Percentiles rank a stretch among this genome's conserved stretches.
These are phyloP conservation scores for Alisma plantagoaquatica DNA, from an alignment of 106 monocot genomes.

Conservation along the genomic window DNA sequence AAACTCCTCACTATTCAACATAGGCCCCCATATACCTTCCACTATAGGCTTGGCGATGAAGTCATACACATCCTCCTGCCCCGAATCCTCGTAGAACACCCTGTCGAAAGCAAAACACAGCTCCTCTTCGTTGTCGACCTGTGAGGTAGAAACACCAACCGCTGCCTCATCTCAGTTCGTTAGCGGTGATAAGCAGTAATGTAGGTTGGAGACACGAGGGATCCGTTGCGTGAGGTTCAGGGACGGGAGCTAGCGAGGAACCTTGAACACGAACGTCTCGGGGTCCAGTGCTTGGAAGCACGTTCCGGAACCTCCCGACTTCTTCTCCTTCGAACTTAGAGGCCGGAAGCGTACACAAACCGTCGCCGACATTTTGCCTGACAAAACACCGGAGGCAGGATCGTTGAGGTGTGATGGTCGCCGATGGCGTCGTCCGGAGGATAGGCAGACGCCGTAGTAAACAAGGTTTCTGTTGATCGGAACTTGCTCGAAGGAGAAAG, in stretches of 20 bases:
- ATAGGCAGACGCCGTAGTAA: too few species aligned
- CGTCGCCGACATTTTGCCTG: too few species aligned
- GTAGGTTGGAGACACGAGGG: not conserved
- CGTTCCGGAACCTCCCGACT: conserved; percentile 9
- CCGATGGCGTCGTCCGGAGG: too few species aligned
- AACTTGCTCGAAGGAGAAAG: too few species aligned
- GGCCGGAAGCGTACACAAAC: conserved; percentile 68
- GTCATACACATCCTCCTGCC: conserved; percentile 55
- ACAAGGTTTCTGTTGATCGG: too few species aligned
- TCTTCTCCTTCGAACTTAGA: conserved; percentile 31
- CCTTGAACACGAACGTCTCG: conserved; percentile 57
- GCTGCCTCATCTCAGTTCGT: not conserved
- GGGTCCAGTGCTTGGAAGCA: conserved; percentile 28
- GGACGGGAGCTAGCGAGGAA: not conserved
- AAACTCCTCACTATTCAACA: not conserved
- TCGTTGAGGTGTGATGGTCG: too few species aligned
- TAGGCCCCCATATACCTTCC: conserved; percentile 48
- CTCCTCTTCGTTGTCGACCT: conserved; percentile 85
- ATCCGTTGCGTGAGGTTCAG: not conserved
- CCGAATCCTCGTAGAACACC: conserved; percentile 65
- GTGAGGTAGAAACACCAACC: not conserved
- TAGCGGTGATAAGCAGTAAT: too few species aligned
- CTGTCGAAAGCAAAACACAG: conserved; percentile 55
- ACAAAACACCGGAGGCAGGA: too few species aligned
- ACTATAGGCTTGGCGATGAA: conserved; percentile 67